phyloP scores from a whole-genome alignment of 108 stramenopile genomes.

The Mayamaea pseudoterrestris region DNA sequence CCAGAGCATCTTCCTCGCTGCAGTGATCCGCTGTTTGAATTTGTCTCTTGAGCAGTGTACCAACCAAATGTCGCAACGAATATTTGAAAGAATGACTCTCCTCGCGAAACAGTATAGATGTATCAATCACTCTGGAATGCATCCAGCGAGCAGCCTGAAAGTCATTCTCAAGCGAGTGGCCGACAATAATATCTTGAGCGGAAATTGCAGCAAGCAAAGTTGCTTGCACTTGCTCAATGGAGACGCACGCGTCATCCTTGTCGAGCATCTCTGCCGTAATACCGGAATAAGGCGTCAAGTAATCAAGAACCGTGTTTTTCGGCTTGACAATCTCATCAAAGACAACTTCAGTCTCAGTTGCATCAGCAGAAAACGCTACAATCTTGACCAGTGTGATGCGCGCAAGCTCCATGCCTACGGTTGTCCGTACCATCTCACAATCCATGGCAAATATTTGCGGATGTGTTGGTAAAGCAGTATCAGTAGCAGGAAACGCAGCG shows the following conservation, averaged over 20 bases:
- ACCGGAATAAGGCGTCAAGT: conserved; percentile 54
- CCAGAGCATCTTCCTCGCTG: conserved; percentile 66
- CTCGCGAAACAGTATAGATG: conserved; percentile 64
- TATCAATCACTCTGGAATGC: conserved; percentile 72
- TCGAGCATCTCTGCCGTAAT: conserved; percentile 51
- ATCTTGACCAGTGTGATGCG: conserved; percentile 69
- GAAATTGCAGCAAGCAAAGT: conserved; percentile 43
- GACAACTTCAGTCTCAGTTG: conserved; percentile 29
- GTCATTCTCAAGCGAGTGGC: conserved; percentile 91
- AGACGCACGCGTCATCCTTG: neutral
- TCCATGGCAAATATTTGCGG: conserved; percentile 72
- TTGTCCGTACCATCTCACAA: conserved; percentile 88
- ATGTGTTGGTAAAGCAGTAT: neutral
- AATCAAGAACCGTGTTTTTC: conserved; percentile 45
- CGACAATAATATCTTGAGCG: conserved; percentile 69
- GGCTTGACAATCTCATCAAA: conserved; percentile 79
- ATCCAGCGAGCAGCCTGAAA: conserved; percentile 58
- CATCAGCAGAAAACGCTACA: conserved; percentile 9
- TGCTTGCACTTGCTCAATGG: conserved; percentile 63
- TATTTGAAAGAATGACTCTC: conserved; percentile 48
- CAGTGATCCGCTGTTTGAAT: conserved; percentile 61
- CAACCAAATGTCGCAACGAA: conserved; percentile 45
- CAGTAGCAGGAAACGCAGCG: neutral
- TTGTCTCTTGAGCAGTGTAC: conserved; percentile 33
- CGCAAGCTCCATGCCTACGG: conserved; percentile 58